Conservation (phyloP, 2,329 filamentous ascomycete species). For the Alternaria sp. region DNA sequence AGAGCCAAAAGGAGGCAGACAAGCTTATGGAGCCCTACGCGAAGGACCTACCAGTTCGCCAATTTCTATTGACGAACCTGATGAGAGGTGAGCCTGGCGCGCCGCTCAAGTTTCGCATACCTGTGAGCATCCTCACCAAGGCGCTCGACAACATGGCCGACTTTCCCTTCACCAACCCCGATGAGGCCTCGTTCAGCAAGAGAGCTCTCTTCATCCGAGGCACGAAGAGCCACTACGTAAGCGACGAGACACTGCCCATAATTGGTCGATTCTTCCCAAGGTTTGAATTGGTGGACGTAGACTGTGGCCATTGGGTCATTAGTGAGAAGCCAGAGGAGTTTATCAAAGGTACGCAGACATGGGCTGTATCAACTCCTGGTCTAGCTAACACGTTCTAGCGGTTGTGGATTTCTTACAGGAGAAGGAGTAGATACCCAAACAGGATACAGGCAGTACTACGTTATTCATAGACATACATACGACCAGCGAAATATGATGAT, state of each 20-base stretch:
- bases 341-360: conserved; percentile 64
- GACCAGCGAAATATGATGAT: neutral
- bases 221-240: conserved; percentile 77
- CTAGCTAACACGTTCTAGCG: conserved; percentile 50
- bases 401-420: conserved; percentile 69
- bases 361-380: accelerated
- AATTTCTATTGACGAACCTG: conserved; percentile 91
- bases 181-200: conserved; percentile 72
- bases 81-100: conserved; percentile 61
- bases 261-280: conserved; percentile 83
- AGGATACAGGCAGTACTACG: neutral
- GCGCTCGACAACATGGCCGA: conserved; percentile 79
- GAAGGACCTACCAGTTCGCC: conserved; percentile 75
- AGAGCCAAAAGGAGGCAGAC: conserved; percentile 78
- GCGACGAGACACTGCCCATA: conserved; percentile 79
- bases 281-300: conserved; percentile 75
- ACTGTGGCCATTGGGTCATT: conserved; percentile 86
- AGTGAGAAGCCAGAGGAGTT: conserved; percentile 87
- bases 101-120: conserved; percentile 77
- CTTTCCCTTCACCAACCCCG: conserved; percentile 82
- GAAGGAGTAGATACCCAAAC: conserved; percentile 42
- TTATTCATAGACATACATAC: neutral
- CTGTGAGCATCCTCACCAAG: conserved; percentile 71
- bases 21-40: conserved; percentile 78
- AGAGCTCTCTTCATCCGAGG: conserved; percentile 82